phyloP scores from a whole-genome alignment of 2,329 filamentous ascomycete species.

The Pseudogymnoascus sp. region DNA sequence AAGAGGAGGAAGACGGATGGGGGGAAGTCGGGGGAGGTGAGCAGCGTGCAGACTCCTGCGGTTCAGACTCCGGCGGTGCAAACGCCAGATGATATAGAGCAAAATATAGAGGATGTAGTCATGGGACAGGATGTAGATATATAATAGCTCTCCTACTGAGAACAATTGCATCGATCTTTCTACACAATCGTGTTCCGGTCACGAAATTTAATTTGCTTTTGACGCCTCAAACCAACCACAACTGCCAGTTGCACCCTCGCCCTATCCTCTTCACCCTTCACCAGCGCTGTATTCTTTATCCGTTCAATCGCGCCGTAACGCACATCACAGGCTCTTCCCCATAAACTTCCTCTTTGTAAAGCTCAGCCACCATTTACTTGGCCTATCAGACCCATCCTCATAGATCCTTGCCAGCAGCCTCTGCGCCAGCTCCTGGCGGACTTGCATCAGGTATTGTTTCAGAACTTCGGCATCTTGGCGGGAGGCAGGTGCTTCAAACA shows the following conservation, averaged over 20 bases:
- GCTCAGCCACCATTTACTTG: slow-evolving; percentile 92
- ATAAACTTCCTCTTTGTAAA: slow-evolving; percentile 99
- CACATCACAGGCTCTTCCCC: slow-evolving; percentile 72
- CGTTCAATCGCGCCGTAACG: neutral
- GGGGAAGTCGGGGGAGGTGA: neutral
- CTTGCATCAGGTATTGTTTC: slow-evolving; percentile 83
- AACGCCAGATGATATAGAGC: neutral
- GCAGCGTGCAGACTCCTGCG: neutral
- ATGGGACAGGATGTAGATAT: slow-evolving; percentile 6
- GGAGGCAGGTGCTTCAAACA: slow-evolving; percentile 82
- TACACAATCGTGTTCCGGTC: neutral
- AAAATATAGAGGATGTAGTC: neutral
- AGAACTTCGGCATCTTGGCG: slow-evolving; percentile 84
- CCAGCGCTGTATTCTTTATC: neutral
- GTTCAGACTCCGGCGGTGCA: neutral
- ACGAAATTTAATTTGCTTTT: slow-evolving; percentile 6
- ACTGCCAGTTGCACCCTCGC: neutral
- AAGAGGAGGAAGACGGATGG: slow-evolving; percentile 18
- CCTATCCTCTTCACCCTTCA: neutral
- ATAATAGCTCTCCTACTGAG: slow-evolving; percentile 3
- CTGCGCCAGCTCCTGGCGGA: slow-evolving; percentile 81
- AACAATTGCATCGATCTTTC: slow-evolving; percentile 2
- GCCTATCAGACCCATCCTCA: slow-evolving; percentile 66
- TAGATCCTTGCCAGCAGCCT: slow-evolving; percentile 83
- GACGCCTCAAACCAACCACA: neutral